Evolutionary conservation across 1,284 basidiomycete genomes (phyloP), one percentile per base, ranked within the genome.

Genomic region (Porodaedalea pini): DNA sequence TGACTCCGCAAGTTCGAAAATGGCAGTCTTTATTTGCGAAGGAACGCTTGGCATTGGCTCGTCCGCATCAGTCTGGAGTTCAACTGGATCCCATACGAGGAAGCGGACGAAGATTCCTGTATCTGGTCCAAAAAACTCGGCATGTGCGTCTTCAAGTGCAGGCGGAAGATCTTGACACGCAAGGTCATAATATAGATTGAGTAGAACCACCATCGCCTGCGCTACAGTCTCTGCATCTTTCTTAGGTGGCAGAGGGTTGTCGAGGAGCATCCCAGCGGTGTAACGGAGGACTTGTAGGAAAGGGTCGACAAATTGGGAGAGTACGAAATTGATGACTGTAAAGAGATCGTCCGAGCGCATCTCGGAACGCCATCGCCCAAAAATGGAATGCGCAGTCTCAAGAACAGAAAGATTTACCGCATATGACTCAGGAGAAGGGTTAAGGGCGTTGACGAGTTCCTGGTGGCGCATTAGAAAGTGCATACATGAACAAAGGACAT

Each of bases 121-220:
- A 0, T 75, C 69, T 17, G 83, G 77, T 1, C 78, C 84, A 70
- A 95, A 95, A 69, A 94, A 75, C 57, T 80, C 73, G 51, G 86
- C 75, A 92, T 77, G 13, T 87, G 80, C 78, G 68, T 99, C 96
- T 69, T 99, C 96, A 66, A 99, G 88, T 62, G 87, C 88, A 7
- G 94, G 94, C 4, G 96, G 95, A 21, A 99, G 76, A 71, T 99
- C 96, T 65, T 99, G 97, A 63, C 90, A 92, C 1, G 90, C 93
- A 58, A 99, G 83, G 71, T 99, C 97, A 67, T 96, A 89, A 75
- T 90, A 99, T 31, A 98, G 82, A 52, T 96, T 92, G 15, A 92
- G 78, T 3, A 97, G 78, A 4, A 92, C 77, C 11, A 88, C 80
- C 75, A 94, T 85, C 0, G 82, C 80, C 65, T 91, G 88, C 0